Base-by-base conservation (phyloP, 108 stramenopile genomes). In the Bacterosira constricta region DNA sequence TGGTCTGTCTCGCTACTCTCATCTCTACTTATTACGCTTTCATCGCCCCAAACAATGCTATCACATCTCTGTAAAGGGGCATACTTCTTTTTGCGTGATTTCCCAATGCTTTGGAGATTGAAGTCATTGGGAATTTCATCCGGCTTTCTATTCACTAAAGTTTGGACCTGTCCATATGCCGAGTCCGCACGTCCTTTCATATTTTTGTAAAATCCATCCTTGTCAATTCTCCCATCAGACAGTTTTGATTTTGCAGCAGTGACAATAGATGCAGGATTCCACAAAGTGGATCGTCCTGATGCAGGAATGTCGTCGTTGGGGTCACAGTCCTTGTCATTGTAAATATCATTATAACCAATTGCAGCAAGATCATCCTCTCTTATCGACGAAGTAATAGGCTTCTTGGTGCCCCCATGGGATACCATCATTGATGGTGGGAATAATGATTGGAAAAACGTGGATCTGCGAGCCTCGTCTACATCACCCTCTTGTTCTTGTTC, bases 1-100 rank as follows among this genome's bases (percentile, higher is more conserved):
- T 25, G 47, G 26, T 13, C 47, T 49, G 47, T 25, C 21, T 21
- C 23, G 47, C 0, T 13, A 31, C 30, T 34, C 11, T 3, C 36
- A 20, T 56, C 36, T 20, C 32, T 34, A 27, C 20, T 34, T 56
- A 21, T 44, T 15, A 63, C 34, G 37, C 61, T 77, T 34, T 77
- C 75, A 69, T 77, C 75, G 53, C 50, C 75, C 75, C 75, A 77
- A 38, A 63, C 61, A 41, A 77, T 69, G 39, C 41, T 69, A 17
- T 68, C 66, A 44, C 38, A 10, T 74, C 35, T 25, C 34, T 12
- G 12, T 3, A 35, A 17, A 15, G 1, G 36, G 37, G 18, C 23
- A 10, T 74, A 31, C 25, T 25, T 36, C 42, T 64, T 52, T n/a
- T 52, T 50, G 20, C 25, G 30, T 38, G 53, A 45, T 66, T 66